Evolutionary conservation across 1,284 basidiomycete species (phyloP).

Genomic region (Ustilago bromivora): DNA sequence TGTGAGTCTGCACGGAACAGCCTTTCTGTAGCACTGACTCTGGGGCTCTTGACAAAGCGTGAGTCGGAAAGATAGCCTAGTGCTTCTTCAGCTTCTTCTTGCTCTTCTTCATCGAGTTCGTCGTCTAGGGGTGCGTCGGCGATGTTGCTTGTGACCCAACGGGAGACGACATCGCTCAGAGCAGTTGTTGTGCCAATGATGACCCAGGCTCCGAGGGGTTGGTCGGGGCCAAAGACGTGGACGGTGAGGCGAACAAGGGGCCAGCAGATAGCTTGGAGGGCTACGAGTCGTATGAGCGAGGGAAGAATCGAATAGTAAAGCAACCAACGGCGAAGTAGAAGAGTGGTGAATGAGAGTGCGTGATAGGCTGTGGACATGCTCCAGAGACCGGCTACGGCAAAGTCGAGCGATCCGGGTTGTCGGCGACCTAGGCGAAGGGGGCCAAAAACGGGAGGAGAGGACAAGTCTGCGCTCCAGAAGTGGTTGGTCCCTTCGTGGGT

Average conservation of each 20-base stretch:
- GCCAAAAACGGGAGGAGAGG: conserved; percentile 6
- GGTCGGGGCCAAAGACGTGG: conserved; percentile 75
- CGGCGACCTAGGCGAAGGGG: conserved; percentile 26
- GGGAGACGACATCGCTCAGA: conserved; percentile 60
- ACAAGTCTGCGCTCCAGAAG: conserved; percentile 16
- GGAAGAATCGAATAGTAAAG: conserved; percentile 83
- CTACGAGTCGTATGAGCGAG: conserved; percentile 83
- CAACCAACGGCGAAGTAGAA: conserved; percentile 82
- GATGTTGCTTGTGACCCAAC: conserved; percentile 69
- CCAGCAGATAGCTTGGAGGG: conserved; percentile 86
- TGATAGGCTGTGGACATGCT: conserved; percentile 81
- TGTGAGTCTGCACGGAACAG: conserved; percentile 17
- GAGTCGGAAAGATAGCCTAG: conserved; percentile 30
- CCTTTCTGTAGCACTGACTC: conserved; percentile 20
- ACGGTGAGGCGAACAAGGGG: conserved; percentile 84
- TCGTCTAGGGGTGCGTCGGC: conserved; percentile 57
- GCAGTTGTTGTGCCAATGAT: conserved; percentile 81
- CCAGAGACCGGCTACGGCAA: conserved; percentile 61
- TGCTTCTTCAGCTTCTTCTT: conserved; percentile 27
- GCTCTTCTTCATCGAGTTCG: conserved; percentile 41
- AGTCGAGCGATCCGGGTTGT: conserved; percentile 54
- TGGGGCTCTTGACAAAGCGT: conserved; percentile 30
- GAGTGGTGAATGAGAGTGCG: conserved; percentile 81
- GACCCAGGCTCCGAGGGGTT: conserved; percentile 83
- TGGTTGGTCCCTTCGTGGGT: conserved; percentile 33